Evolutionary conservation across 1,284 basidiomycete species (phyloP), one percentile per base, ranked within the genome.

Genomic region (Quambalaria eucalypti): DNA sequence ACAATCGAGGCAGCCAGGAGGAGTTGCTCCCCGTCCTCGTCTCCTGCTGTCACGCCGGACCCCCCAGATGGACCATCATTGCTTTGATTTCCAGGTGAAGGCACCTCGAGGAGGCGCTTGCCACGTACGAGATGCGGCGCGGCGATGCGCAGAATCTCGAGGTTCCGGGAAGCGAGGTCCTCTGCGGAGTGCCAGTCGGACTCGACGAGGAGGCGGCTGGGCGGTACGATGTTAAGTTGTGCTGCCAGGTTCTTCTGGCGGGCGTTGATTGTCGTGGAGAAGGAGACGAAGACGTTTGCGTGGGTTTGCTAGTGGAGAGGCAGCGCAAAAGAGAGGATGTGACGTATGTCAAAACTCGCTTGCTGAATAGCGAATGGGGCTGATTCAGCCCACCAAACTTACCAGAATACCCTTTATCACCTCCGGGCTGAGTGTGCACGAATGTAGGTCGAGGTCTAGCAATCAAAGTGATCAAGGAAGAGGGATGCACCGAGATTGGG

Each of bases 371-470:
- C 16, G 36, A 4, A 10, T 4, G 36, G 10, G 16, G 36, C 10
- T 10, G 10, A 14, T 3, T n/a, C 16, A 5, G n/a, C n/a, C n/a
- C n/a, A n/a, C n/a, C n/a, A n/a, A n/a, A 39, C 36, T 39, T 21
- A 39, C 36, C 12, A 46, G 59, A 23, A 72, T 56, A 4, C 57
- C 60, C 14, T 23, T 46, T 33, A 74, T 64, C 39, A 65, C 61
- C 38, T 65, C 60, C 29, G 56, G 54, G 50, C 66, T 66, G 29
- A 72, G 60, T 2, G 71, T 72, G 59, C 70, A 74, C 26, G 66
- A 69, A 51, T 74, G 71, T 19, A 74, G 54, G 3, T 61, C 62
- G 3, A 72, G 25, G 8, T 52, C 52, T 61, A 29, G 6, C 16
- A 49, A 16, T 14, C 21, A 28, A 14, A 33, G 21, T 16, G 5